Evolutionary conservation across 2,329 filamentous ascomycete genomes (phyloP), one percentile per base, ranked within the genome.

Genomic region (Phialophora expanda): DNA sequence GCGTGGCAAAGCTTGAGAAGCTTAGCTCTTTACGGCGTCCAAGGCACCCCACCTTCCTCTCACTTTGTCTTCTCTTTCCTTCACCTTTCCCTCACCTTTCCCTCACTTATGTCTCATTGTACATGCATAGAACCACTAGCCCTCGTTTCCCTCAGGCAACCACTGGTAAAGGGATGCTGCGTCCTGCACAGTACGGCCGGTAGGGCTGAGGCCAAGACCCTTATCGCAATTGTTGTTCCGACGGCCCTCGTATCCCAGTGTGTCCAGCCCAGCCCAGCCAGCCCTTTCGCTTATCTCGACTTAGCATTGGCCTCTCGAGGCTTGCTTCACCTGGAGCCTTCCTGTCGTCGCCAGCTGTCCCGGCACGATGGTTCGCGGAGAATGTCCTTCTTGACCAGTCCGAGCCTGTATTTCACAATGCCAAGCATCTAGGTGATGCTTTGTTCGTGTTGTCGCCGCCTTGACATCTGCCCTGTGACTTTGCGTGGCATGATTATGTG

Each of bases 241-340:
- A 12, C 2, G 4, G 3, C 26, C 53, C 28, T 28, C 28, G 12
- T 20, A 32, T 55, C 8, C 14, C 28, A 9, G n/a, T 32, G 53
- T 17, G 9, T 2, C 17, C 11, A 54, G 51, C 11, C 51, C 51
- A 26, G 51, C 53, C 53, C n/a, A 34, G 28, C 51, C 24, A 7
- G 26, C 26, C 26, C 11, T 9, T 22, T 55, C 51, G 51, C 51
- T 55, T 55, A 34, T 55, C 17, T 55, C 51, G 17, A 28, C 51
- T 34, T 55, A 26, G 17, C 28, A 14, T 30, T n/a, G 6, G 11
- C 53, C 9, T 12, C 28, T 17, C n/a, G 12, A 17, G 26, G 28
- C 53, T 55, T 30, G 9, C 17, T 0, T 17, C 28, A 34, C 4
- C 53, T 34, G 11, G 17, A 28, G 14, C 9, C 28, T n/a, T n/a